Base-by-base conservation (phyloP, 2,329 filamentous ascomycete genomes). In the Paecilomyces sp. region DNA sequence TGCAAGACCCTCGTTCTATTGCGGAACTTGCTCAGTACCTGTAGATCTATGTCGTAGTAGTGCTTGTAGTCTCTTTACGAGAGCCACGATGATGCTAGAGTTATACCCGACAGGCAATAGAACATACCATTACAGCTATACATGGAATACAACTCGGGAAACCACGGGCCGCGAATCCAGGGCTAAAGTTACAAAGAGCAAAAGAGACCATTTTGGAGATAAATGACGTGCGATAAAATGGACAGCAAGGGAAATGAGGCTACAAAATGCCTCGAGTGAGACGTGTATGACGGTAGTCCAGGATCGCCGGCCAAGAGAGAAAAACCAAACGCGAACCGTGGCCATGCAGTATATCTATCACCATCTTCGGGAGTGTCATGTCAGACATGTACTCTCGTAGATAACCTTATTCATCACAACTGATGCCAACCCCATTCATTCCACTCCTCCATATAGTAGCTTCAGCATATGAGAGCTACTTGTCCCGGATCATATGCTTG, bases 231-330 rank as follows among this genome's bases (percentile, higher is more conserved):
- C n/a, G 41, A 52, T 58, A 55, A 63, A 59, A 53, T 58, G 55
- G 56, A 58, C 33, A 58, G 54, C 34, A 60, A 61, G 24, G 36
- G 47, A 53, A 56, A 60, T 57, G 54, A 55, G 62, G 58, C 41
- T 57, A 54, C 24, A 57, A 58, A 64, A 60, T 57, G 58, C 60
- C 55, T 63, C 60, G 64, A 61, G 62, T 64, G 63, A 60, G 60
- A 64, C 61, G 60, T 57, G 56, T 61, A 63, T 63, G 62, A 64
- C 60, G 25, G 61, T 60, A 58, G 52, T 62, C 60, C 58, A 64
- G 60, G 61, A 63, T 62, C 61, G 60, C 53, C 60, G 50, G 60
- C 63, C 61, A 63, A 66, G 68, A 66, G 67, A 60, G 65, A 68
- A 65, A 67, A 62, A 62, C 66, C 60, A 61, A 65, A 56, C 53